Conservation (phyloP, 2,329 filamentous ascomycete genomes). For the Cadophora luteo-olivacea region DNA sequence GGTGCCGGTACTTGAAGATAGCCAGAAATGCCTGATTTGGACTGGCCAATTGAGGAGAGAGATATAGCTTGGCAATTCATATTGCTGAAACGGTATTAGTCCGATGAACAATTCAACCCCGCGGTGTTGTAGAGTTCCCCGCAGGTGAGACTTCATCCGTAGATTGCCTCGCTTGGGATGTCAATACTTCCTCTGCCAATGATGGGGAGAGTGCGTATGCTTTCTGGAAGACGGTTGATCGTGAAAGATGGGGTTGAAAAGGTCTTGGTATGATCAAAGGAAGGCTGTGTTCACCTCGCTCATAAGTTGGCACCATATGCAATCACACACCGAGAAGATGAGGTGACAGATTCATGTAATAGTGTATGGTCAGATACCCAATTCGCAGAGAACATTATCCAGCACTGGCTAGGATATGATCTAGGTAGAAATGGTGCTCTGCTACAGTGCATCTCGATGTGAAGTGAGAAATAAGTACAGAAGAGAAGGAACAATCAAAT, state of each 20-base stretch:
- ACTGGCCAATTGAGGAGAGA: slow-evolving; percentile 5
- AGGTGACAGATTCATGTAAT: no score
- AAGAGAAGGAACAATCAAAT: background rate
- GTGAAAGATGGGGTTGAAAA: background rate
- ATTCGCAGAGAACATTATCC: background rate
- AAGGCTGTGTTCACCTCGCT: background rate
- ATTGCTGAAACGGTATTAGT: background rate
- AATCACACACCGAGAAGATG: background rate
- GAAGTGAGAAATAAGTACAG: background rate
- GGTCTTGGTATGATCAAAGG: background rate
- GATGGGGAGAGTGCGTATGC: background rate
- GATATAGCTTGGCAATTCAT: slow-evolving; percentile 17
- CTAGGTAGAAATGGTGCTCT: background rate
- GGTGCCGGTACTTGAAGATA: slow-evolving; percentile 4
- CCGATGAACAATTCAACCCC: background rate
- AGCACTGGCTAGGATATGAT: background rate
- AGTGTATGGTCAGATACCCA: background rate
- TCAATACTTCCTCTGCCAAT: no score
- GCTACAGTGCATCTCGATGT: background rate
- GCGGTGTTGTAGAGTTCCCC: background rate
- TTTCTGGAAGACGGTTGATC: background rate
- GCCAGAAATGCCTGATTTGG: slow-evolving; percentile 13
- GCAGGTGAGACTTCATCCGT: slow-evolving; percentile 4
- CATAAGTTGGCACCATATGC: background rate
- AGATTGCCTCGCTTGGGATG: slow-evolving; percentile 4